Evolutionary conservation across 768 basidiomycete genomes (phyloP).

Genomic region (Pholiota microspora): DNA sequence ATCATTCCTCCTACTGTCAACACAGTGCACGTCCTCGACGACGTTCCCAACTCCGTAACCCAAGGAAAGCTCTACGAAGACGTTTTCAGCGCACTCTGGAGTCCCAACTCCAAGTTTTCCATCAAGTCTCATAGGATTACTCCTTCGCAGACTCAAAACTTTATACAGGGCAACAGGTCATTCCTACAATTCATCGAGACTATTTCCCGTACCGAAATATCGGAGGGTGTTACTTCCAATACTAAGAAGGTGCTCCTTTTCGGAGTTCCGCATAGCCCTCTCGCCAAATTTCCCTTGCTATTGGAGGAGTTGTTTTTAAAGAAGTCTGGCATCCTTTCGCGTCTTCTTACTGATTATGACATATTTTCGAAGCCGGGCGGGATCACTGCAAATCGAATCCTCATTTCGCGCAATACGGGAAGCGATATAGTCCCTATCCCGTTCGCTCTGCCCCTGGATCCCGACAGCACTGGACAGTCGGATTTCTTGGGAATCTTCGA

Average conservation of each 20-base stretch:
- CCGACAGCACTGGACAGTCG: slow-evolving; percentile 41
- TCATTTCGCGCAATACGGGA: slow-evolving; percentile 51
- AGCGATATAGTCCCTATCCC: slow-evolving; percentile 50
- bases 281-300: slow-evolving; percentile 53
- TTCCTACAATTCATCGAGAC: slow-evolving; percentile 42
- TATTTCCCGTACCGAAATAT: slow-evolving; percentile 28
- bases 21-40: slow-evolving; percentile 73
- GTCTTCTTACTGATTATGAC: slow-evolving; percentile 70
- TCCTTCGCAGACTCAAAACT: slow-evolving; percentile 53
- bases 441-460: slow-evolving; percentile 54
- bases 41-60: slow-evolving; percentile 60
- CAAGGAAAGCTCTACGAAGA: slow-evolving; percentile 72
- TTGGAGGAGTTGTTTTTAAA: slow-evolving; percentile 59
- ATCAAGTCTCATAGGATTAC: slow-evolving; percentile 60
- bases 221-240: slow-evolving; percentile 35
- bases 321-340: slow-evolving; percentile 49
- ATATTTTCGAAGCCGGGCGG: slow-evolving; percentile 73
- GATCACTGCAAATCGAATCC: slow-evolving; percentile 62
- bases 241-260: slow-evolving; percentile 67
- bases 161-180: slow-evolving; percentile 38
- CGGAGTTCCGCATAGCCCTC: slow-evolving; percentile 53
- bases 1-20: slow-evolving; percentile 59
- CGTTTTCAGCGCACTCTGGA: slow-evolving; percentile 60
- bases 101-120: slow-evolving; percentile 28
- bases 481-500: slow-evolving; percentile 80